Conservation (phyloP, 306 rosid genomes). For the Castanospermum australe region DNA sequence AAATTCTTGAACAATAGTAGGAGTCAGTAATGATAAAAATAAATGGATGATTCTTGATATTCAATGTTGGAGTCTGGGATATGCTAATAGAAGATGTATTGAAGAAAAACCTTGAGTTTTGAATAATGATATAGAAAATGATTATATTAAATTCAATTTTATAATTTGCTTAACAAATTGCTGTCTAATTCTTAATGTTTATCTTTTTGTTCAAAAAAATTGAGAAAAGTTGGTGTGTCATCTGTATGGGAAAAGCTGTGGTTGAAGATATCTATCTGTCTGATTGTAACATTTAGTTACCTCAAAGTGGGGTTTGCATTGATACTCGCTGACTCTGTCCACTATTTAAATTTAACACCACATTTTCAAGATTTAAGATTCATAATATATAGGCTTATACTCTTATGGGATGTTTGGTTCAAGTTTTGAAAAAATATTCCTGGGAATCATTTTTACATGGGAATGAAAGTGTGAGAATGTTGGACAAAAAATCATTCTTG, state of each 20-base stretch:
- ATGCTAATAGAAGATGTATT: neutral
- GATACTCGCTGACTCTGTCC: neutral
- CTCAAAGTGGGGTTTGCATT: neutral
- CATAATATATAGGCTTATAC: no score
- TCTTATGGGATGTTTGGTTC: no score
- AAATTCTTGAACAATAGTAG: neutral
- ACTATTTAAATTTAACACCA: neutral
- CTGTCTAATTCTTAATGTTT: neutral
- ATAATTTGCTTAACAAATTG: neutral
- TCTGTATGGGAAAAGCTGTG: neutral
- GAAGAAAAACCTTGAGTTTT: neutral
- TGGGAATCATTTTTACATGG: no score
- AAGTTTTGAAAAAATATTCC: no score
- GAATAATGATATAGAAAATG: neutral
- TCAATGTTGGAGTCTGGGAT: neutral
- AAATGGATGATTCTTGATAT: neutral
- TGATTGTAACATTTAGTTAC: neutral
- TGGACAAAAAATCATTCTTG: no score
- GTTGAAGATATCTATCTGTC: neutral
- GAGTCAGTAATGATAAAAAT: neutral
- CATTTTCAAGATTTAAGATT: no score
- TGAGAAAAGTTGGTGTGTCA: neutral
- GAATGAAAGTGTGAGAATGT: no score
- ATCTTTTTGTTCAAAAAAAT: neutral
- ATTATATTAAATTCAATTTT: neutral